phyloP scores from a whole-genome alignment of 495 filamentous ascomycete genomes.

The Pyrenopolyporus hunteri region DNA sequence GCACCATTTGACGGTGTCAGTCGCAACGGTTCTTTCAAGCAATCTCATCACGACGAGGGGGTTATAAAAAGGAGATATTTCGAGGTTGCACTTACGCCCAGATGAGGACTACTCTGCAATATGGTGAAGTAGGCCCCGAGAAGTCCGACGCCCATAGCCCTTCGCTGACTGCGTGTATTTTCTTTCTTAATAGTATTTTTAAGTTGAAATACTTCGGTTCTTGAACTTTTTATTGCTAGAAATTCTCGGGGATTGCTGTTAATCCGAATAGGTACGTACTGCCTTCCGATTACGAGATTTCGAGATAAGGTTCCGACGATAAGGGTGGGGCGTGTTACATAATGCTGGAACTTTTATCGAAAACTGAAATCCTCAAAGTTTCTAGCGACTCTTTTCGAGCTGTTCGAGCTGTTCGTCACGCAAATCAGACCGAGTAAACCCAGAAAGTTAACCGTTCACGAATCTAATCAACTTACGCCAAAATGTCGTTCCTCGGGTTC shows the following conservation, averaged over 20 bases:
- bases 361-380: conserved; percentile 5
- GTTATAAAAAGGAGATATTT: background rate
- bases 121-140: background rate
- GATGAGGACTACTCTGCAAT: background rate
- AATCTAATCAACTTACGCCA: conserved; percentile 39
- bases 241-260: conserved; percentile 13
- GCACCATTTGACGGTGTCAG: conserved; percentile 69
- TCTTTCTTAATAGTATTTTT: too few species aligned
- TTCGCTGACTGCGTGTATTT: too few species aligned
- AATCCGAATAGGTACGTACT: conserved; percentile 28
- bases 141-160: background rate
- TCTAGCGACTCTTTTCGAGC: background rate
- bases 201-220: background rate
- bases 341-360: conserved; percentile 22
- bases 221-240: conserved; percentile 19
- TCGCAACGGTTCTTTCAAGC: conserved; percentile 90
- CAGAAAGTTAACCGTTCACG: conserved; percentile 5
- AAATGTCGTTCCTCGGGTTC: conserved; percentile 93
- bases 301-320: conserved; percentile 15
- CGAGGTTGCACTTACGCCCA: conserved; percentile 5
- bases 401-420: conserved; percentile 17
- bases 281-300: conserved; percentile 28
- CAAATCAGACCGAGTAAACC: conserved; percentile 17
- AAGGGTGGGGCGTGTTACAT: too few species aligned
- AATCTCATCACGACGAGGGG: conserved; percentile 50